These are phyloP conservation scores for Helichrysum umbraculigerum DNA, from an alignment of 129 eudicot species.

Conservation along the genomic window DNA sequence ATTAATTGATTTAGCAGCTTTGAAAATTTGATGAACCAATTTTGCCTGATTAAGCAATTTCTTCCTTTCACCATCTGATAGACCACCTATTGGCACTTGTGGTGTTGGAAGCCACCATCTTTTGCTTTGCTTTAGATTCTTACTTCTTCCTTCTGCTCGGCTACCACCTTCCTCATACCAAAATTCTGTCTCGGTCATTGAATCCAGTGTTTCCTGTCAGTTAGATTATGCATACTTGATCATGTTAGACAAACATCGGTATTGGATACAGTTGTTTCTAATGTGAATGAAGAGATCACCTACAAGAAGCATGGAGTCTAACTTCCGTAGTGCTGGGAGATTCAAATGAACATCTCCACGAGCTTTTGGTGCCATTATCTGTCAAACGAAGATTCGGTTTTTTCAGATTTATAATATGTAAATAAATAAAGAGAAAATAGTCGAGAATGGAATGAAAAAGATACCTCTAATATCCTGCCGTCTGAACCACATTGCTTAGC, in stretches of 20 bases:
- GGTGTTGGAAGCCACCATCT: conserved; percentile 99
- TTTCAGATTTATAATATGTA: background rate
- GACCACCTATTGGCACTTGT: conserved; percentile 75
- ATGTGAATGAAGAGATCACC: conserved; percentile 37
- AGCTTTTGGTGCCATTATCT: conserved; percentile 95
- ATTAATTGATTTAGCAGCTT: conserved; percentile 87
- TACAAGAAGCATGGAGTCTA: conserved; percentile 97
- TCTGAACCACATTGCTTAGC: conserved; percentile 67
- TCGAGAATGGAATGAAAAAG: background rate
- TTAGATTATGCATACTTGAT: conserved; percentile 12
- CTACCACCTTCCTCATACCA: conserved; percentile 92
- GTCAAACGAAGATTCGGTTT: conserved; percentile 4
- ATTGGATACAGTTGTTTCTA: background rate
- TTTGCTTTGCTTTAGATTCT: conserved; percentile 56
- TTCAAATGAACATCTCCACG: conserved; percentile 81
- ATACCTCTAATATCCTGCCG: conserved; percentile 81
- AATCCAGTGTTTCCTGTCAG: conserved; percentile 69
- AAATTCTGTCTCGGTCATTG: conserved; percentile 75
- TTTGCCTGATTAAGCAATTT: conserved; percentile 63
- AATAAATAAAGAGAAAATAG: background rate
- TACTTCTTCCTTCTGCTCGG: conserved; percentile 74
- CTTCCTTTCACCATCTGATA: conserved; percentile 64
- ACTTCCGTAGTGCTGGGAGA: conserved; percentile 80
- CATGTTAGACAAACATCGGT: conserved; percentile 16
- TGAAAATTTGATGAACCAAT: conserved; percentile 75